Percentiles rank a stretch among this genome's conserved stretches.
Conservation (phyloP, 75 land plant genomes). For the Pseudotsuga menziesii region DNA sequence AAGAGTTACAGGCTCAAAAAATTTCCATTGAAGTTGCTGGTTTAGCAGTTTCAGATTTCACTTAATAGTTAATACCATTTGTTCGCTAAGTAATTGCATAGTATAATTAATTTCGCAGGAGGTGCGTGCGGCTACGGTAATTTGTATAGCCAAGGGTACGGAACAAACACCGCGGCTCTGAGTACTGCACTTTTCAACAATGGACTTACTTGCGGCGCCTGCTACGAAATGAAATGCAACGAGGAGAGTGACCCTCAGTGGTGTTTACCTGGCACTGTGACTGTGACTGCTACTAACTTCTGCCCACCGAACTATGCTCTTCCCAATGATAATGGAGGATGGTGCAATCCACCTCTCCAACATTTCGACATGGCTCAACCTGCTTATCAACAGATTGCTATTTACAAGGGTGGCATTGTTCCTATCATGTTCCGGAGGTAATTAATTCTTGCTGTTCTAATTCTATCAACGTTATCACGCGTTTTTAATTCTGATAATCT, state of each 20-base stretch:
- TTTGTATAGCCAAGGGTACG: conserved; percentile 27
- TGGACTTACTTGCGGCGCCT: conserved; percentile 38
- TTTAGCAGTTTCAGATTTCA: no score
- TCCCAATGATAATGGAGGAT: conserved; percentile 11
- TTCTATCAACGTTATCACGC: neutral
- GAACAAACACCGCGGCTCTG: conserved; percentile 26
- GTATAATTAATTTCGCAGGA: neutral
- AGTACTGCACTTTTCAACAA: conserved; percentile 30
- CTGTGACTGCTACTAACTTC: conserved; percentile 29
- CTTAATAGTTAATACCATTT: no score
- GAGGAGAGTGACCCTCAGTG: conserved; percentile 12
- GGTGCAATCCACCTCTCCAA: conserved; percentile 29
- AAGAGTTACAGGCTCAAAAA: no score
- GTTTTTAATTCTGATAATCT: neutral
- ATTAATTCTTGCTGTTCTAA: neutral
- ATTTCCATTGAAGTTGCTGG: no score
- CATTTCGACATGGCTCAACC: conserved; percentile 41
- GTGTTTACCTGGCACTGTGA: conserved; percentile 15
- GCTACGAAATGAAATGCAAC: conserved; percentile 30
- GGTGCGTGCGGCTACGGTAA: conserved; percentile 46
- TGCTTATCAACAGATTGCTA: conserved; percentile 10
- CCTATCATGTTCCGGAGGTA: conserved; percentile 15
- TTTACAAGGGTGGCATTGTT: conserved; percentile 15
- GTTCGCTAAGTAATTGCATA: no score
- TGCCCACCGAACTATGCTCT: conserved; percentile 18